Evolutionary conservation across 2,329 filamentous ascomycete genomes (phyloP).

Genomic region (Claviceps africana): DNA sequence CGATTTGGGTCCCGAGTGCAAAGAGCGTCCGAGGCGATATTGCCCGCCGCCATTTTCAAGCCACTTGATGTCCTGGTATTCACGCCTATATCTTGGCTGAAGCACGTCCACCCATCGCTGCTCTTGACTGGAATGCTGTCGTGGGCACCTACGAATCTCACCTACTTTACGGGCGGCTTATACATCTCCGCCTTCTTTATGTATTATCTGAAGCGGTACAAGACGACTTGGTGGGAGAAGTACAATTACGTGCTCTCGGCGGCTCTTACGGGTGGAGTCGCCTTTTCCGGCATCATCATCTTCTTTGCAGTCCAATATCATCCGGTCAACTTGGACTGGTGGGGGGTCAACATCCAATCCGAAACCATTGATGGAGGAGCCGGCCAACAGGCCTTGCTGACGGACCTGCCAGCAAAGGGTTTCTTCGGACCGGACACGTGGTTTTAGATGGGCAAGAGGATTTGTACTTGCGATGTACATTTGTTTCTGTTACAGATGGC

Average conservation of each 20-base stretch:
- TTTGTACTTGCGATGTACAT: no score
- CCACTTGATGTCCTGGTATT: slow-evolving; percentile 8
- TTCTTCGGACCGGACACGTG: slow-evolving; percentile 3
- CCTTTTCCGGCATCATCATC: slow-evolving; percentile 31
- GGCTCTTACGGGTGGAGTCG: slow-evolving; percentile 29
- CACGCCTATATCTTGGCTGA: slow-evolving; percentile 13
- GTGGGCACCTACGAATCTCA: slow-evolving; percentile 29
- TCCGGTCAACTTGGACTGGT: slow-evolving; percentile 26
- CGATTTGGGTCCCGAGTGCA: slow-evolving; percentile 35
- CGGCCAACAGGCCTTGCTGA: background rate
- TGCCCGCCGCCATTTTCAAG: slow-evolving; percentile 6
- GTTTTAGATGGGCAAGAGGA: background rate
- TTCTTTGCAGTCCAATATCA: slow-evolving; percentile 33
- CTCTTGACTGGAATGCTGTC: slow-evolving; percentile 30
- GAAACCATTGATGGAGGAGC: slow-evolving; percentile 2
- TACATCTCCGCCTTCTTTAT: slow-evolving; percentile 28
- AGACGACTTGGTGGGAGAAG: slow-evolving; percentile 32
- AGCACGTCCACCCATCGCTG: slow-evolving; percentile 27
- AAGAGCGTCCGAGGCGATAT: background rate
- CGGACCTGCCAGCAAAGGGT: background rate
- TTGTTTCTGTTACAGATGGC: no score
- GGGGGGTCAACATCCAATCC: slow-evolving; percentile 18
- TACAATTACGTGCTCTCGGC: slow-evolving; percentile 35
- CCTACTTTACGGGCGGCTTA: slow-evolving; percentile 28
- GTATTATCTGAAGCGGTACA: slow-evolving; percentile 25